Evolutionary conservation across 2,329 filamentous ascomycete genomes (phyloP).

Genomic region (Calycina herbarum): DNA sequence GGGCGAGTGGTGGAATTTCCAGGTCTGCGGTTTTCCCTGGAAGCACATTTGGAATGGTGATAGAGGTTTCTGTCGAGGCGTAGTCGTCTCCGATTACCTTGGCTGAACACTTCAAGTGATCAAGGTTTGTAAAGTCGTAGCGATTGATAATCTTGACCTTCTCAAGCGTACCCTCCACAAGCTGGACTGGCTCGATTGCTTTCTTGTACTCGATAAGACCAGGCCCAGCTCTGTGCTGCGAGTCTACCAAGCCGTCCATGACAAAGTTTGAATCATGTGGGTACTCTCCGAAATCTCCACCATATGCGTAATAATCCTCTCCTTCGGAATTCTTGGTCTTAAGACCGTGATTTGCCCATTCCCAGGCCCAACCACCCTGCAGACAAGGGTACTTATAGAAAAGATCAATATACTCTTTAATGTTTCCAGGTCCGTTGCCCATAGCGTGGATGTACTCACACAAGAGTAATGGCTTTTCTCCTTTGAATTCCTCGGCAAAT

Average conservation of each 20-base stretch:
- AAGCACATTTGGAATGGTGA: constrained; percentile 4
- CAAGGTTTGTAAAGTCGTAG: constrained; percentile 55
- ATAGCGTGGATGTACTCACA: constrained; percentile 65
- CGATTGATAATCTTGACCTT: constrained; percentile 44
- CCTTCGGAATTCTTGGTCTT: constrained; percentile 33
- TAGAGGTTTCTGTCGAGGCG: not conserved
- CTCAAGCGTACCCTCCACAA: constrained; percentile 38
- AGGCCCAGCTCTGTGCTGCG: constrained; percentile 55
- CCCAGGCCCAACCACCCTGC: constrained; percentile 45
- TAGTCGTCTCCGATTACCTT: constrained; percentile 10
- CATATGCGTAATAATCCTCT: constrained; percentile 44
- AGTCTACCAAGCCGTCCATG: constrained; percentile 57
- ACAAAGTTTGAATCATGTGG: constrained; percentile 37
- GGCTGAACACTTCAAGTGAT: constrained; percentile 42
- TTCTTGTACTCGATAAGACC: constrained; percentile 59
- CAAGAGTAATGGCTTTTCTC: constrained; percentile 57
- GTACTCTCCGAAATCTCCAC: constrained; percentile 45
- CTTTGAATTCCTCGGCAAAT: constrained; percentile 43
- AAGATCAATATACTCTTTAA: constrained; percentile 66
- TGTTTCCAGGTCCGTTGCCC: constrained; percentile 71
- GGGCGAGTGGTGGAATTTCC: constrained; percentile 8
- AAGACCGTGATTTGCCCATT: constrained; percentile 43
- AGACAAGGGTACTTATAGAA: constrained; percentile 45
- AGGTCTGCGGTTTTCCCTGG: constrained; percentile 5
- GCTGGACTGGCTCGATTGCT: constrained; percentile 54